Evolutionary conservation across 306 rosid genomes (phyloP).

Genomic region (Urtica urens): DNA sequence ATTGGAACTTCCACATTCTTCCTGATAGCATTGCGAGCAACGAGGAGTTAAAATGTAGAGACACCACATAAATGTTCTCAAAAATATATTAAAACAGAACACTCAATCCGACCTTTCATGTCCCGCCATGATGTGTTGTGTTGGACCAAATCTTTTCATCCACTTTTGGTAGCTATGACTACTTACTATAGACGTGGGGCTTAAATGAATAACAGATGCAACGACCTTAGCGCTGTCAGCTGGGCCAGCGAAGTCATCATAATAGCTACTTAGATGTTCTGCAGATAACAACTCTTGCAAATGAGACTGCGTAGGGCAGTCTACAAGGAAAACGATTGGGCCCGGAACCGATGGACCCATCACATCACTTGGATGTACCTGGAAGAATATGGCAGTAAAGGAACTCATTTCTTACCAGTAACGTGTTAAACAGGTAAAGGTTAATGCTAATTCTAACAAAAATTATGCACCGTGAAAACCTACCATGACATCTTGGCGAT

Average conservation of each 20-base stretch:
- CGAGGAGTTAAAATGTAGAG: slow-evolving; percentile 9
- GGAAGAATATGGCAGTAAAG: too few species aligned
- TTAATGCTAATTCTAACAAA: too few species aligned
- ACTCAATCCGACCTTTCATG: slow-evolving; percentile 46
- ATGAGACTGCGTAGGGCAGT: slow-evolving; percentile 84
- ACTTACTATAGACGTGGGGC: slow-evolving; percentile 58
- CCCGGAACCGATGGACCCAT: slow-evolving; percentile 87
- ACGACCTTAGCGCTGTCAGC: slow-evolving; percentile 42
- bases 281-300: slow-evolving; percentile 46
- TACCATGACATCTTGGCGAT: slow-evolving; percentile 52
- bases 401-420: too few species aligned
- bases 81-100: not conserved
- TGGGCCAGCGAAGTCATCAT: slow-evolving; percentile 30
- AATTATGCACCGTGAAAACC: too few species aligned
- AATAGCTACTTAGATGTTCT: slow-evolving; percentile 42
- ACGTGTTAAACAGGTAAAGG: too few species aligned
- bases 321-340: slow-evolving; percentile 82
- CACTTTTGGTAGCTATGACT: slow-evolving; percentile 59
- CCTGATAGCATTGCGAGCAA: slow-evolving; percentile 35
- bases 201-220: slow-evolving; percentile 66
- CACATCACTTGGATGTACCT: slow-evolving; percentile 95
- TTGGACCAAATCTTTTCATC: slow-evolving; percentile 68
- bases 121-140: slow-evolving; percentile 88
- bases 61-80: not conserved
- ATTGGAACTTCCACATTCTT: slow-evolving; percentile 73